Percentiles rank a stretch among this genome's conserved stretches.
These are phyloP conservation scores for Fusarium siculi DNA, from an alignment of 2,329 filamentous ascomycete genomes.

Conservation along the genomic window DNA sequence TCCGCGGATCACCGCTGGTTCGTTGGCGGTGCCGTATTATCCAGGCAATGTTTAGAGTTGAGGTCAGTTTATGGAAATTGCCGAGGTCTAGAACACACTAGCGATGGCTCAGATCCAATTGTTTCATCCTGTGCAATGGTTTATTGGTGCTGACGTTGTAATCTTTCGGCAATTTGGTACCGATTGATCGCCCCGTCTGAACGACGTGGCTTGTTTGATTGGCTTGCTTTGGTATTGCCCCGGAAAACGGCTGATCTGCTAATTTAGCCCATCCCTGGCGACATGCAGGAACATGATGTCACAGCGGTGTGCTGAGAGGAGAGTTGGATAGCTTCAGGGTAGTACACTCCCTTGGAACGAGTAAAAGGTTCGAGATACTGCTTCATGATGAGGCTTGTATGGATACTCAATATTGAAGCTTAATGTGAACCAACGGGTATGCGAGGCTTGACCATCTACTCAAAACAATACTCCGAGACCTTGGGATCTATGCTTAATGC, in stretches of 20 bases:
- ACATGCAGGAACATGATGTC: slow-evolving; percentile 3
- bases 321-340: neutral
- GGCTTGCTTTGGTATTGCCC: neutral
- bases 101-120: neutral
- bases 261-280: neutral
- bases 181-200: neutral
- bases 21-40: neutral
- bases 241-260: neutral
- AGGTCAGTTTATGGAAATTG: neutral
- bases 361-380: neutral
- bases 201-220: neutral
- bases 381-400: neutral
- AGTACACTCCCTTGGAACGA: neutral
- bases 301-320: neutral
- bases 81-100: neutral
- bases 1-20: neutral
- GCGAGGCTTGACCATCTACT: neutral
- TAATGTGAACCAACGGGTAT: neutral
- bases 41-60: neutral
- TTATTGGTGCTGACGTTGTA: neutral
- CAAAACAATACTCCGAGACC: neutral
- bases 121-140: neutral
- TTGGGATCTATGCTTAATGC: neutral
- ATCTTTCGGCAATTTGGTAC: neutral
- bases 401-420: neutral